Conservation (phyloP, 1,284 basidiomycete species). For the Coniophora puteana region DNA sequence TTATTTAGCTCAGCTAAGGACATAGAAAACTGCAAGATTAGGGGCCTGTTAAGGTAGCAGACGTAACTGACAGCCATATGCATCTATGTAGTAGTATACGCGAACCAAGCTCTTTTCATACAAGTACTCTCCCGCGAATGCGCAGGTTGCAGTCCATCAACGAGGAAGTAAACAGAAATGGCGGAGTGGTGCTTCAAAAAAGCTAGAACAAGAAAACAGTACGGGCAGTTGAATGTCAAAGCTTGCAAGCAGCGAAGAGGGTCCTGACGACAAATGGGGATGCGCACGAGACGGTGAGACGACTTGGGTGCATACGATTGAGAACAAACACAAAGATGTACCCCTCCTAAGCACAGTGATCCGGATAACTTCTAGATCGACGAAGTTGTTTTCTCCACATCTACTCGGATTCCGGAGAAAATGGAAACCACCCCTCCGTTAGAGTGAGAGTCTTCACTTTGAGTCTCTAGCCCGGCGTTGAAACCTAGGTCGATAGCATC, state of each 20-base stretch:
- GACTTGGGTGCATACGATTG: neutral
- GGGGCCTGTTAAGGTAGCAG: no score
- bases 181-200: no score
- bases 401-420: slow-evolving; percentile 55
- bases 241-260: slow-evolving; percentile 5
- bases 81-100: no score
- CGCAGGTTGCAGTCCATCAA: no score
- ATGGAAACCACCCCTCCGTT: slow-evolving; percentile 14
- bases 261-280: slow-evolving; percentile 2
- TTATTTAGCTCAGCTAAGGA: no score
- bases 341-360: no score
- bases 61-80: no score
- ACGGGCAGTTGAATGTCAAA: slow-evolving; percentile 2
- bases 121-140: no score
- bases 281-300: neutral
- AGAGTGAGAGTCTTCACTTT: slow-evolving; percentile 26
- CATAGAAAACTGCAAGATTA: no score
- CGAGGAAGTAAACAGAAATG: no score
- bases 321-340: neutral
- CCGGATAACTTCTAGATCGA: slow-evolving; percentile 41
- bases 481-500: slow-evolving; percentile 46
- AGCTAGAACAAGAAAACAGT: slow-evolving; percentile 3
- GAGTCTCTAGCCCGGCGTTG: slow-evolving; percentile 29
- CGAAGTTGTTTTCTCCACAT: slow-evolving; percentile 58
- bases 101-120: no score